phyloP scores from a whole-genome alignment of 306 rosid species.

The Mucuna pruriens region DNA sequence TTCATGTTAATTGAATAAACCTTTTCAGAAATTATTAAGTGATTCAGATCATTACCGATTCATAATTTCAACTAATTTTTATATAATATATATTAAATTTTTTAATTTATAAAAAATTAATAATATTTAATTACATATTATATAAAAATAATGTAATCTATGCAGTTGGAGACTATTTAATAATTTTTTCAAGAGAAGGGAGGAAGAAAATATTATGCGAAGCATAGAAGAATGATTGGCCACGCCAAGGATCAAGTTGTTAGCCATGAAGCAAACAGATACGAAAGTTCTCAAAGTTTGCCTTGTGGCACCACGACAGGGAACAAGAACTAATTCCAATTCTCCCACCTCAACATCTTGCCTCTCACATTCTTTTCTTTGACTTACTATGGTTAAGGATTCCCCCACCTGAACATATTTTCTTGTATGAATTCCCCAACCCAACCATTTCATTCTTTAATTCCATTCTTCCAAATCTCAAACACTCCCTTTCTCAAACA shows the following conservation, averaged over 20 bases:
- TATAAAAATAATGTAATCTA: too few relatives aligned
- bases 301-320: neutral
- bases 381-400: slow-evolving; percentile 36
- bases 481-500: slow-evolving; percentile 41
- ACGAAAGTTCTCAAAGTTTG: neutral
- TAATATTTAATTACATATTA: too few relatives aligned
- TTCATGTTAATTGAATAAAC: too few relatives aligned
- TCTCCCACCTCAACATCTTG: neutral
- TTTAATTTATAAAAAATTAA: too few relatives aligned
- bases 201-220: too few relatives aligned
- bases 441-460: slow-evolving; percentile 20
- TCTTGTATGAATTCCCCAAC: slow-evolving; percentile 30
- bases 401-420: slow-evolving; percentile 31
- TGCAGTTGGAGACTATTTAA: too few relatives aligned
- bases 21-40: too few relatives aligned
- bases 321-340: neutral
- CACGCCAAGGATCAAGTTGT: neutral
- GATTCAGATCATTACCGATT: too few relatives aligned
- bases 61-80: too few relatives aligned
- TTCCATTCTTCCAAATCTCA: slow-evolving; percentile 46
- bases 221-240: neutral
- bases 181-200: too few relatives aligned
- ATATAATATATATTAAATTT: too few relatives aligned
- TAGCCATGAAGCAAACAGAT: neutral
- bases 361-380: slow-evolving; percentile 46